Evolutionary conservation across 805 yeast species (phyloP), one percentile per base, ranked within the genome.

Genomic region (Lachancea lanzarotensis): DNA sequence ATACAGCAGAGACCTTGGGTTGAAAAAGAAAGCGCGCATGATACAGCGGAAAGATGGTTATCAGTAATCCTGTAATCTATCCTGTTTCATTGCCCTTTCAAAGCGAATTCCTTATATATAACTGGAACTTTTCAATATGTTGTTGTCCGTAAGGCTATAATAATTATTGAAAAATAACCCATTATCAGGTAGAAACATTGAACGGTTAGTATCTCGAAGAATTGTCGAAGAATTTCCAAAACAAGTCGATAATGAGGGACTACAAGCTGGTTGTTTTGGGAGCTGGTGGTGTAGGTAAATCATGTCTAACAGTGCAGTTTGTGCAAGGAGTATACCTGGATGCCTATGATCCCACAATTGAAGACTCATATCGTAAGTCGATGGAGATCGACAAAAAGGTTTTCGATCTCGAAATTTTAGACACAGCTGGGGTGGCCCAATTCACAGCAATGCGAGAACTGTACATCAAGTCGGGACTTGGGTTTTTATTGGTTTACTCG

Each of bases 201-300:
- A 22, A 22, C 25, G 25, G 25, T 22, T 22, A 22, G 25, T 8
- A 22, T 22, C 25, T 22, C 25, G 25, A 22, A 4, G n/a, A n/a
- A n/a, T n/a, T n/a, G n/a, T n/a, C n/a, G n/a, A n/a, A 22, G 25
- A 22, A 22, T 8, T 22, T 8, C 25, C 4, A 22, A 22, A 4
- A 22, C 4, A 22, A 4, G 8, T 22, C 35, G 35, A 32, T 29
- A 20, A 62, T 64, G 71, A 56, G 69, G 76, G 97, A 90, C 61
- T 89, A 89, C 65, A 88, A 87, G 61, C 71, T 93, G 37, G 97
- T 87, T 15, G 93, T 91, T 16, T 71, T 91, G 47, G 98, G 98
- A 49, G 95, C 96, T 12, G 97, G 97, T 56, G 96, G 97, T 67
- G 96, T 88, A 8, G 98, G 98, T 56, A 91, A 91, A 59, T 87